Percentiles rank a stretch among this genome's conserved stretches.
Conservation (phyloP, 257 asterid genomes). For the Jasminum sambac region DNA sequence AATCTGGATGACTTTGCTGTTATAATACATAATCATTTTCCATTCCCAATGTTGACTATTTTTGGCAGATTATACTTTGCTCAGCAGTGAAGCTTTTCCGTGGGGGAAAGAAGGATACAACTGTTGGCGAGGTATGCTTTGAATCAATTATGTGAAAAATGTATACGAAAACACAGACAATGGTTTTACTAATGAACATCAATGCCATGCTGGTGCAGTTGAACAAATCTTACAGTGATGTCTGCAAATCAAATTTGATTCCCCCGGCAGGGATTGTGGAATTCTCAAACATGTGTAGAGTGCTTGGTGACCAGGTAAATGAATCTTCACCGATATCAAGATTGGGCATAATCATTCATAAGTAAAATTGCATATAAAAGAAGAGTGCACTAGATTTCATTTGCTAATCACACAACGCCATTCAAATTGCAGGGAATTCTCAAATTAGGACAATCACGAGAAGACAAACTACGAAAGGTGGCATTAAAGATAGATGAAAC, state of each 20-base stretch:
- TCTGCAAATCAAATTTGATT: slow-evolving; percentile 78
- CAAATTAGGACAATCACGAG: slow-evolving; percentile 78
- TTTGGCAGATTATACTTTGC: slow-evolving; percentile 81
- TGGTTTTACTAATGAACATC: slow-evolving; percentile 11
- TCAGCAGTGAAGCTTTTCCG: slow-evolving; percentile 93
- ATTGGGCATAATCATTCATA: neutral
- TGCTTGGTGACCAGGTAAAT: slow-evolving; percentile 89
- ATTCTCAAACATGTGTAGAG: slow-evolving; percentile 85
- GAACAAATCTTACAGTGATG: slow-evolving; percentile 63
- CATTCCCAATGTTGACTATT: neutral
- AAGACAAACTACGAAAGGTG: slow-evolving; percentile 75
- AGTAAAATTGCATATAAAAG: slow-evolving; percentile 3
- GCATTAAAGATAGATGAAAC: slow-evolving; percentile 68
- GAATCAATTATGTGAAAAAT: slow-evolving; percentile 9
- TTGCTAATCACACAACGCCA: slow-evolving; percentile 8
- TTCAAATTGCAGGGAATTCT: slow-evolving; percentile 77
- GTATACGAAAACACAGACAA: neutral
- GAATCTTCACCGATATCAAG: neutral
- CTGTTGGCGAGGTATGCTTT: slow-evolving; percentile 75
- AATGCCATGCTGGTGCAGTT: slow-evolving; percentile 49
- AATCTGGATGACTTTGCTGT: slow-evolving; percentile 5
- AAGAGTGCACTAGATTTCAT: slow-evolving; percentile 9
- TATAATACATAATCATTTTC: neutral
- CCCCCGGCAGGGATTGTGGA: slow-evolving; percentile 80
- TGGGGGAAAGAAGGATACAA: slow-evolving; percentile 76